Conservation (phyloP, 208 protist genomes). For the Crithidia expoeki region DNA sequence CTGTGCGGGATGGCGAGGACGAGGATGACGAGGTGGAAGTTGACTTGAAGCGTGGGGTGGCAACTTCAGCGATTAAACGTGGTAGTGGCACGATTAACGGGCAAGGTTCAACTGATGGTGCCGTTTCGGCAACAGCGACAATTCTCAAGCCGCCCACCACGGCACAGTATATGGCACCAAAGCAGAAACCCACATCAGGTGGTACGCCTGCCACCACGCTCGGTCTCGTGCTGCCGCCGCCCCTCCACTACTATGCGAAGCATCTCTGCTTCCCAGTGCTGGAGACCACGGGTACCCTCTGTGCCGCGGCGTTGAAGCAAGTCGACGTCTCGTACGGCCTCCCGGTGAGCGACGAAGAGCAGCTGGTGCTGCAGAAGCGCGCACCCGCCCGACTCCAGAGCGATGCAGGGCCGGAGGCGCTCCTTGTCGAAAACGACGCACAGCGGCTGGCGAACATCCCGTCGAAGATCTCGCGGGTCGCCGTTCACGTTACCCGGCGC, state of each 20-base stretch:
- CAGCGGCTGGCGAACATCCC: constrained; percentile 88
- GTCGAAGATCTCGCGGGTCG: constrained; percentile 61
- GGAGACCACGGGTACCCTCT: constrained; percentile 51
- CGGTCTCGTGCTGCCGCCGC: constrained; percentile 68
- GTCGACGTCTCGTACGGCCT: constrained; percentile 79
- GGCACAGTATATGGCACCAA: background rate
- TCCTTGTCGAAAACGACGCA: constrained; percentile 77
- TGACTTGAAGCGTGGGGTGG: background rate
- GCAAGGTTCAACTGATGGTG: background rate
- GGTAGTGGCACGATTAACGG: background rate
- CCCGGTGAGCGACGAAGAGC: constrained; percentile 78
- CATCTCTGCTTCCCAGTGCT: constrained; percentile 80
- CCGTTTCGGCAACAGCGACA: background rate
- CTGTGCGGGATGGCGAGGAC: constrained; percentile 31
- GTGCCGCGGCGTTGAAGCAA: constrained; percentile 46
- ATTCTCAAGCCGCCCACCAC: background rate
- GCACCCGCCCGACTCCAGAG: constrained; percentile 61
- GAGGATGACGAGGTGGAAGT: constrained; percentile 30
- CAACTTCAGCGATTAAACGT: background rate
- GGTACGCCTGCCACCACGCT: constrained; percentile 26
- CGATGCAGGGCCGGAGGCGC: constrained; percentile 60
- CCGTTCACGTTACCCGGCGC: constrained; percentile 29
- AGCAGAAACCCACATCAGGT: background rate
- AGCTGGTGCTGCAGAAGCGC: constrained; percentile 61
- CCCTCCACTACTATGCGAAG: constrained; percentile 66